Evolutionary conservation across 2,329 filamentous ascomycete genomes (phyloP).

Genomic region (Coniochaeta sp.): DNA sequence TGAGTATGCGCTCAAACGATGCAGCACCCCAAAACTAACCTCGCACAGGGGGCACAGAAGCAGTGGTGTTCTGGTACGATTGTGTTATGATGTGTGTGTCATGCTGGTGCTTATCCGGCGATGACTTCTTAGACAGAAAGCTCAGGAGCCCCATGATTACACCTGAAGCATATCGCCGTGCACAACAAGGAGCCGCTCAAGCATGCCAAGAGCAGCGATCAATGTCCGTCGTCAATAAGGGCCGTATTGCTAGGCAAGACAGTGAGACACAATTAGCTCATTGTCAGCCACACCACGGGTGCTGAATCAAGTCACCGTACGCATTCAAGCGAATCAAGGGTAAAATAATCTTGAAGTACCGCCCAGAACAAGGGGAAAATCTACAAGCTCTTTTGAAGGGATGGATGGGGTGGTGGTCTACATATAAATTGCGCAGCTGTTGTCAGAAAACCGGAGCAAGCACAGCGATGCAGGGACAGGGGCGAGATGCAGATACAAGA

Average conservation of each 20-base stretch:
- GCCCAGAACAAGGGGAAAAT: neutral
- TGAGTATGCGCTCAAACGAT: constrained; percentile 4
- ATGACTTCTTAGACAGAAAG: constrained; percentile 17
- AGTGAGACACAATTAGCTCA: neutral
- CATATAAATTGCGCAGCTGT: neutral
- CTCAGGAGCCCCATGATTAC: constrained; percentile 22
- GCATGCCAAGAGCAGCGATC: neutral
- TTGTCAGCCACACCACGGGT: neutral
- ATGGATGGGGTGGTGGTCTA: neutral
- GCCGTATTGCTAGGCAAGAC: neutral
- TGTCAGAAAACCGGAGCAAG: neutral
- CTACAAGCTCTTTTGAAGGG: neutral
- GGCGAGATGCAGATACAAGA: neutral
- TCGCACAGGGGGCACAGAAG: constrained; percentile 12
- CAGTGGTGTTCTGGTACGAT: constrained; percentile 12
- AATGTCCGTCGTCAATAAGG: neutral
- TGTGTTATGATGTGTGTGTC: constrained; percentile 10
- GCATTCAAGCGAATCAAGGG: neutral
- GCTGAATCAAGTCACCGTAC: neutral
- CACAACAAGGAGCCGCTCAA: neutral
- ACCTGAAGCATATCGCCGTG: constrained; percentile 7
- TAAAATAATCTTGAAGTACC: neutral
- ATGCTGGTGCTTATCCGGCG: constrained; percentile 11
- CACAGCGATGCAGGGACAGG: neutral
- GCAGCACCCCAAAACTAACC: constrained; percentile 9